Evolutionary conservation across 2,329 filamentous ascomycete genomes (phyloP), one percentile per base, ranked within the genome.

Genomic region (Colletotrichum sp.): DNA sequence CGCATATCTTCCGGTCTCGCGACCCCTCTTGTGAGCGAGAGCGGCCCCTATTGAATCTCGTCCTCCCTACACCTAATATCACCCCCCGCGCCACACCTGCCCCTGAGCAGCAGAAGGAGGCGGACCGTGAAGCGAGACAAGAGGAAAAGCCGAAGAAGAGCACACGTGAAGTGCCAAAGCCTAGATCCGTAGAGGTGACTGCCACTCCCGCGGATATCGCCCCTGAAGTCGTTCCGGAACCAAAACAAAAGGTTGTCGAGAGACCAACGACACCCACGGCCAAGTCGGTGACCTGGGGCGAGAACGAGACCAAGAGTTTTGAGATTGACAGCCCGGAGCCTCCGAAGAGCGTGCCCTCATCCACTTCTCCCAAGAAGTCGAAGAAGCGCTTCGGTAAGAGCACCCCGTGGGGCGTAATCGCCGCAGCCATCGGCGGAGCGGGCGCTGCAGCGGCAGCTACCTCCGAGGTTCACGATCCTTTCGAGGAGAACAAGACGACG

Each of bases 261-360:
- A 83, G 83, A 68, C 82, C 85, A 28, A 85, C 87, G 36, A 85
- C 85, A 8, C 86, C 90, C 8, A 84, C 85, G 9, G 86, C 90
- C 12, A 93, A 93, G 78, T 88, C 85, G 57, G 92, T 94, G 6
- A 92, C 88, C 14, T 94, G 92, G 92, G 92, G 91, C 13, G 86
- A 92, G 75, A 92, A 93, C 77, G 88, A 92, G 80, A 93, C 90
- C 6, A 91, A 93, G 81, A 90, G 91, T 75, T 94, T 92, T 76
- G 90, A 93, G 65, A 87, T 90, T 13, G 90, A 91, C 74, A 93
- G 89, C 68, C 90, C 92, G 8, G 90, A 90, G 60, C 79, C 75
- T 12, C 68, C 79, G n/a, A 84, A 81, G 77, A 83, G 80, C 68
- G 81, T 52, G 43, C 43, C 83, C 63, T 76, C 77, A 12, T 84